Base-by-base conservation (phyloP, 2,329 filamentous ascomycete genomes). In the Rutstroemia sp. region DNA sequence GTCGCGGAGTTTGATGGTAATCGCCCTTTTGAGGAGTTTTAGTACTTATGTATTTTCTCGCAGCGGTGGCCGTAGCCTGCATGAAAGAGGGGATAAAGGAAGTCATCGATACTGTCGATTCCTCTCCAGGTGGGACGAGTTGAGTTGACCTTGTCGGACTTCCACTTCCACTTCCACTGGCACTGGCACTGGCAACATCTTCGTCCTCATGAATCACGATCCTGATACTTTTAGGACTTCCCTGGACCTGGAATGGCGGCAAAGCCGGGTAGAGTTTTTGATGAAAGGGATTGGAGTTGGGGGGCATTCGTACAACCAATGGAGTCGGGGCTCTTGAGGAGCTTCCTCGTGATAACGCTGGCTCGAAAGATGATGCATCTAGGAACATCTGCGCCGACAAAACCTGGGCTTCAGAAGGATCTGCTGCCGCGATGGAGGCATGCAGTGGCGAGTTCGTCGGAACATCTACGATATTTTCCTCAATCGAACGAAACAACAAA, bases 401-500 rank as follows among this genome's bases (percentile, higher is more conserved):
- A 40, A 97, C 76, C 55, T 84, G 80, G 5, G 89, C 87, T 70
- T 97, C 92, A 1, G 90, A 92, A 0, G 84, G 75, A 70, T 97
- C 92, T 40, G 88, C 86, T 2, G 83, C 79, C 53, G 83, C 82
- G 12, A 96, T 77, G 1, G 90, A 92, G 0, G 87, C 79, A 61
- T 94, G 84, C 5, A 88, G 78, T 1, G 80, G 73, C 1, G 83
- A 78, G 14, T 81, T 79, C 3, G 76, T 73, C 23, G 74, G 74
- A 23, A 78, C 73, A 51, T 88, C 83, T 62, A 88, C 82, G 54
- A 95, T 82, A 58, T 85, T 87, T 17, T 81, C 75, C 57, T 83
- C 83, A 51, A 96, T 83, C 46, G 88, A 92, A 60, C 86, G 84
- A 73, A 95, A 99, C 50, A 97, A 79, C 42, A 95, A 81, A 67